These are phyloP conservation scores for Candida labiduridarum DNA, from an alignment of 1,139 yeast genomes.

Conservation along the genomic window DNA sequence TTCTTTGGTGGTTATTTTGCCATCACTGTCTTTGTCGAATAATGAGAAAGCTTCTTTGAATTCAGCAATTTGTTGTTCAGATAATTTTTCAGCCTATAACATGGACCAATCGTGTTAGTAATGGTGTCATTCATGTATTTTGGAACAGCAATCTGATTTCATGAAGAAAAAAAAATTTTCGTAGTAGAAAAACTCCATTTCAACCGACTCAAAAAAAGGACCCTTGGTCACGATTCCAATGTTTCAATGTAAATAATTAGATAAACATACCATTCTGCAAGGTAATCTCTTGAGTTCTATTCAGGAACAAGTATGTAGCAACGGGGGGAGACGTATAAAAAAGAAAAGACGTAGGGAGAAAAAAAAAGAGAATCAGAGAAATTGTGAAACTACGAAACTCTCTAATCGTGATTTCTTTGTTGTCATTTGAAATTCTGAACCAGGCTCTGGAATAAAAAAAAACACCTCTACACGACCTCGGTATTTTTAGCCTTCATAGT, in stretches of 20 bases:
- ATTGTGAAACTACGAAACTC: neutral
- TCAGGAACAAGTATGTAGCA: neutral
- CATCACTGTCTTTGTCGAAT: constrained; percentile 95
- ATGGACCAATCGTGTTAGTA: neutral
- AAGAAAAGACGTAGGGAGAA: neutral
- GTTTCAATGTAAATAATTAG: no score
- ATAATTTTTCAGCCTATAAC: constrained; percentile 74
- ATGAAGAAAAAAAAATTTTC: no score
- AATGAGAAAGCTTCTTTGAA: constrained; percentile 97
- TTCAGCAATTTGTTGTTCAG: constrained; percentile 95
- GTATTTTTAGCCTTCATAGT: neutral
- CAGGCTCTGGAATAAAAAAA: neutral
- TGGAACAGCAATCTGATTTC: no score
- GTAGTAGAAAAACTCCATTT: no score
- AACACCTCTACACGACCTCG: constrained; percentile 1
- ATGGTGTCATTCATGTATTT: neutral
- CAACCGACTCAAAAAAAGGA: no score
- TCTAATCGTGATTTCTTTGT: neutral
- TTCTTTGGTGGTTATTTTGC: constrained; percentile 92
- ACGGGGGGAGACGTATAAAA: neutral
- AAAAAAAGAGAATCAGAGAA: neutral
- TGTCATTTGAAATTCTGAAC: constrained; percentile 5
- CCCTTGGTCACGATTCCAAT: neutral
- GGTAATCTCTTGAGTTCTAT: neutral
- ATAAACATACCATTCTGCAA: constrained; percentile 7